Evolutionary conservation across 176 grass and related monocot genomes (phyloP), one percentile per base, ranked within the genome.

Genomic region (Triticum urartu): DNA sequence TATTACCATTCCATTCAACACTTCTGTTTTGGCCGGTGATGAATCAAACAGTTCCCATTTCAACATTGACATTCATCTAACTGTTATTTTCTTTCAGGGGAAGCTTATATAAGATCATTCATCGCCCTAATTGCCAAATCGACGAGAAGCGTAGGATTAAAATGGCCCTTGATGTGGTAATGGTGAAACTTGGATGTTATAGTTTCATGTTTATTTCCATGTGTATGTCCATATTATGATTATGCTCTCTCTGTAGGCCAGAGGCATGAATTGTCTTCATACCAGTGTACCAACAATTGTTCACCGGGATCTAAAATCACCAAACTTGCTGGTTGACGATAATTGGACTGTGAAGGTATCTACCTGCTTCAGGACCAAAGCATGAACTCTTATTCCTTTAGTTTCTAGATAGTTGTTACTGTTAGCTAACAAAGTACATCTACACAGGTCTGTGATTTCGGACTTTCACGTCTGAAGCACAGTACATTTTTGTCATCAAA

Each of bases 161-260:
- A 70, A 98, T 98, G 95, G 95, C 95, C 32, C 88, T 95, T 95
- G 95, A 95, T 92, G 95, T 98, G 88, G 95, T 98, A 95, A 60
- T 81, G 85, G 18, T 61, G 83, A 88, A 77, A 81, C 17, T 67
- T 71, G 33, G 52, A 61, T 74, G 78, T 79, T 64, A n/a, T 84
- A 61, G 59, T 85, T 81, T 39, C 62, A 72, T 93, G 68, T 30
- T 79, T 87, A 62, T 88, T 35, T 68, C 24, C 72, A 50, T 85
- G 65, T 66, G 76, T 80, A 9, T 67, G 18, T 22, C 35, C 64
- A 47, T 78, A 64, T 45, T 83, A 81, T 72, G 85, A 22, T 59
- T 77, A 11, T 83, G 45, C 82, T 68, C 69, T 82, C 68, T 87
- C 72, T 82, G 77, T 75, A 98, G 95, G 95, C 91, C 4, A 92